Percentiles rank a stretch among this genome's conserved stretches.
Conservation (phyloP, 345 rosid genomes). For the Gossypium bickii region DNA sequence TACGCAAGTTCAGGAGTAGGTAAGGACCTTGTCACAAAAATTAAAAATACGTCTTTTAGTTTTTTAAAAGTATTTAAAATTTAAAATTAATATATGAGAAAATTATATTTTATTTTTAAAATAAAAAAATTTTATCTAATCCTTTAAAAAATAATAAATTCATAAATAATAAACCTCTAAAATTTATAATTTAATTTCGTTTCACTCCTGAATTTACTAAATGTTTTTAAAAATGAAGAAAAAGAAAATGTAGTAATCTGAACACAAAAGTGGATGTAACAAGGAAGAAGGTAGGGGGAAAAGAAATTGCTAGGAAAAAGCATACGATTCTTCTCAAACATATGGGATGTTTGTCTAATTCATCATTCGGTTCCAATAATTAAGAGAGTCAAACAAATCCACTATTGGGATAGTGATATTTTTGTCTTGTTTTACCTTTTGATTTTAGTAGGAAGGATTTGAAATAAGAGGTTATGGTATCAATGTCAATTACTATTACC, state of each 20-base stretch:
- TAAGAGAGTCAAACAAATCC: constrained; percentile 4
- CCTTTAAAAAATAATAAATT: no score
- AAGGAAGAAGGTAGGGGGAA: neutral
- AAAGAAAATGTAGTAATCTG: neutral
- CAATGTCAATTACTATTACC: neutral
- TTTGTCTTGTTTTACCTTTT: neutral
- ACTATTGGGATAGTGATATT: neutral
- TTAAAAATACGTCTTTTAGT: no score
- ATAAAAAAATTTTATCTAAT: no score
- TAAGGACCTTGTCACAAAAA: no score
- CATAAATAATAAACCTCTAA: no score
- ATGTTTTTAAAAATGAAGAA: neutral
- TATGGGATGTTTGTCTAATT: neutral
- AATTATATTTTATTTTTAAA: no score
- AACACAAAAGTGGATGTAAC: neutral
- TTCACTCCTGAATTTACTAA: no score
- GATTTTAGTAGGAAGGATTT: neutral
- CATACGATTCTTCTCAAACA: neutral
- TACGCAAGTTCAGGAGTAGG: no score
- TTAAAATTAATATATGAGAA: no score
- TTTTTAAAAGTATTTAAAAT: no score
- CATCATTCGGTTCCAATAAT: neutral
- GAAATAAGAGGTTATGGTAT: neutral
- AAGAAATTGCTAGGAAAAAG: neutral
- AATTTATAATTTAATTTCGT: no score